Percentiles rank a stretch among this genome's conserved stretches.
Evolutionary conservation across 2,329 filamentous ascomycete genomes (phyloP).

Genomic region (Ceratocystis variospora): DNA sequence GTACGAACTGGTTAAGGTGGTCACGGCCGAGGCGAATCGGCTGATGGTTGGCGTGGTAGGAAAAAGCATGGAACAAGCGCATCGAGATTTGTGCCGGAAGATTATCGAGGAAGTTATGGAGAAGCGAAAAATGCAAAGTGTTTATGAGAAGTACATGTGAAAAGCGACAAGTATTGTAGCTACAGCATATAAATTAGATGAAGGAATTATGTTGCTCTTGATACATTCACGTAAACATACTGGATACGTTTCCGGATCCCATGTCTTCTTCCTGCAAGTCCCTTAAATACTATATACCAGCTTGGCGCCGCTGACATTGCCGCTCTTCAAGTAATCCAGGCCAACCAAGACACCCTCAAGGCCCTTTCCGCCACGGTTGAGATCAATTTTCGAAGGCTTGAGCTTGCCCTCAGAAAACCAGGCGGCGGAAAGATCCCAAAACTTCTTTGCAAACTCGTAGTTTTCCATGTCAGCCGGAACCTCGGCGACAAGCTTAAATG

Average conservation of each 20-base stretch:
- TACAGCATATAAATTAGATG: neutral
- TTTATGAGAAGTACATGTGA: neutral
- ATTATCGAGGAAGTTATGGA: constrained; percentile 25
- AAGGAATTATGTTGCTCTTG: neutral
- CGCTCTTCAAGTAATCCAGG: constrained; percentile 25
- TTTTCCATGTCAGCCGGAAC: constrained; percentile 24
- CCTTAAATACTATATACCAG: constrained; percentile 30
- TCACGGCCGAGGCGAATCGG: constrained; percentile 26
- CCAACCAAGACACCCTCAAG: constrained; percentile 28
- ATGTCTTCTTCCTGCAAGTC: neutral
- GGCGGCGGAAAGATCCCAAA: constrained; percentile 26
- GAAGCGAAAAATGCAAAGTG: constrained; percentile 7
- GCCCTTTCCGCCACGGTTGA: constrained; percentile 24
- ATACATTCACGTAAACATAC: neutral
- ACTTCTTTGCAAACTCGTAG: constrained; percentile 28
- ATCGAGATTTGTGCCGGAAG: constrained; percentile 25
- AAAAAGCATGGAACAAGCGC: constrained; percentile 24
- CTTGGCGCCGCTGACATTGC: constrained; percentile 31
- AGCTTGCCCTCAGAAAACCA: constrained; percentile 28
- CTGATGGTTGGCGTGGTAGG: constrained; percentile 28
- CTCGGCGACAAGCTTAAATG: constrained; percentile 23
- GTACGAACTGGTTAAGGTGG: constrained; percentile 27
- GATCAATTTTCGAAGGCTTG: constrained; percentile 25
- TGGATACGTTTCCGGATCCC: neutral
- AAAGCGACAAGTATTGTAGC: neutral